These are phyloP conservation scores for Alternaria rosae DNA, from an alignment of 2,329 filamentous ascomycete species.

Conservation along the genomic window DNA sequence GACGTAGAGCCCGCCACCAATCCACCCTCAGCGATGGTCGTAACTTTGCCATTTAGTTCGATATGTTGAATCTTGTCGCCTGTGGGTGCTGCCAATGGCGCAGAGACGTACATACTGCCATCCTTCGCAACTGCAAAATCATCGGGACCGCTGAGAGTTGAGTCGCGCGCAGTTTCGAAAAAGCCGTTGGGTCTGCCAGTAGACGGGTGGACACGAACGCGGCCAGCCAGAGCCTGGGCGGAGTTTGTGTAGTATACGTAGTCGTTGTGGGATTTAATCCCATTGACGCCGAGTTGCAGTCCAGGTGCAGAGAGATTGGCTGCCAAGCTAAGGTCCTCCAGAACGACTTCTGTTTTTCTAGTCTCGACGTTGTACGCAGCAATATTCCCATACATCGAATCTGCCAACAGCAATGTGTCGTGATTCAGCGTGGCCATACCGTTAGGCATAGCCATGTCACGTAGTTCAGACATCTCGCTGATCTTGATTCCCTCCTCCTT, in stretches of 20 bases:
- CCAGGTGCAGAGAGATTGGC: conserved; percentile 7
- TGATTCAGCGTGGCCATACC: conserved; percentile 30
- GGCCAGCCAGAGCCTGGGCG: conserved; percentile 12
- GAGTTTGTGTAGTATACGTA: conserved; percentile 33
- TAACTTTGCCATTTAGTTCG: conserved; percentile 14
- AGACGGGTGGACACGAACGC: conserved; percentile 21
- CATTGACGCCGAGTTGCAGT: conserved; percentile 32
- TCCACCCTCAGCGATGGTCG: conserved; percentile 11
- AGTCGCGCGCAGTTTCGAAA: conserved; percentile 9
- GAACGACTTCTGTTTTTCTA: conserved; percentile 8
- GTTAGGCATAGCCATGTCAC: conserved; percentile 23
- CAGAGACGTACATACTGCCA: conserved; percentile 20
- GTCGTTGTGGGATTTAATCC: conserved; percentile 20
- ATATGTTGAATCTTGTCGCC: conserved; percentile 20
- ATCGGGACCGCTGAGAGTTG: conserved; percentile 17
- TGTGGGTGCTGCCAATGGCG: conserved; percentile 11
- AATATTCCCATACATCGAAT: conserved; percentile 30
- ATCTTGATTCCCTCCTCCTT: background rate
- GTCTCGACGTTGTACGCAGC: conserved; percentile 19
- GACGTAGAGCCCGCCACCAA: conserved; percentile 25
- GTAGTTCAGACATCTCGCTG: conserved; percentile 25
- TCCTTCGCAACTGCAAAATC: conserved; percentile 29
- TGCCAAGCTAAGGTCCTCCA: conserved; percentile 23
- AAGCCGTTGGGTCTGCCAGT: conserved; percentile 8
- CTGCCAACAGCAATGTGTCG: conserved; percentile 30